A percentile compares a stretch with the other conserved stretches of the same genome.
These are phyloP conservation scores for Taphrina deformans DNA, from an alignment of 1,139 yeast genomes.

Conservation along the genomic window DNA sequence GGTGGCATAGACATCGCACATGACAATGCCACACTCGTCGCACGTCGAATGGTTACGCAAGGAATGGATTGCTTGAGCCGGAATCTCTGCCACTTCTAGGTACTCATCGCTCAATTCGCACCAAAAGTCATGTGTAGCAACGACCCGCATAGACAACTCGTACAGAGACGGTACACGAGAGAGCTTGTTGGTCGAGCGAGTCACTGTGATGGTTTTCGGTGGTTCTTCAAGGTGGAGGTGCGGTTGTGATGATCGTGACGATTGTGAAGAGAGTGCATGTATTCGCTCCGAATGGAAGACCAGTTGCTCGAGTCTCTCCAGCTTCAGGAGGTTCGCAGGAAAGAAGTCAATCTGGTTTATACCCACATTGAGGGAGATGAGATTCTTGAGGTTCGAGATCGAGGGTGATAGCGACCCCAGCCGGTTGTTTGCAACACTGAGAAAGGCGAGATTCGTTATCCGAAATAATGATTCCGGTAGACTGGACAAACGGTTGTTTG, in stretches of 20 bases:
- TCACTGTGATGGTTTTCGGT: conserved; percentile 15
- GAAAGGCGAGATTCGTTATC: conserved; percentile 19
- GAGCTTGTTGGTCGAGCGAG: conserved; percentile 3
- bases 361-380: conserved; percentile 29
- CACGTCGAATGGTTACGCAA: conserved; percentile 8
- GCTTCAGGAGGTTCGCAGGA: conserved; percentile 23
- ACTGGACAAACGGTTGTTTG: conserved; percentile 10
- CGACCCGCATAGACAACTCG: conserved; percentile 19
- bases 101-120: conserved; percentile 2
- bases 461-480: conserved; percentile 19
- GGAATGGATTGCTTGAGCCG: conserved; percentile 12
- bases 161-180: conserved; percentile 26
- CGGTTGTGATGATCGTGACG: conserved; percentile 12
- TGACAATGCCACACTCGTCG: conserved; percentile 26
- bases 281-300: conserved; percentile 17
- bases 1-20: conserved; percentile 31
- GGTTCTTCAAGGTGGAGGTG: conserved; percentile 7
- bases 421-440: conserved; percentile 19
- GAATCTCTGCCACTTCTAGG: conserved; percentile 11
- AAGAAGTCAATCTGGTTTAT: conserved; percentile 29
- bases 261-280: conserved; percentile 9
- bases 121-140: conserved; percentile 13
- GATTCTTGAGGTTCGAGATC: conserved; percentile 23
- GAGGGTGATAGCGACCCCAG: conserved; percentile 20
- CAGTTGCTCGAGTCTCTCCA: conserved; percentile 23